Percentiles rank a stretch among this genome's conserved stretches.
phyloP scores from a whole-genome alignment of 78 protist species.

The Chrysochromulina tobinii region DNA sequence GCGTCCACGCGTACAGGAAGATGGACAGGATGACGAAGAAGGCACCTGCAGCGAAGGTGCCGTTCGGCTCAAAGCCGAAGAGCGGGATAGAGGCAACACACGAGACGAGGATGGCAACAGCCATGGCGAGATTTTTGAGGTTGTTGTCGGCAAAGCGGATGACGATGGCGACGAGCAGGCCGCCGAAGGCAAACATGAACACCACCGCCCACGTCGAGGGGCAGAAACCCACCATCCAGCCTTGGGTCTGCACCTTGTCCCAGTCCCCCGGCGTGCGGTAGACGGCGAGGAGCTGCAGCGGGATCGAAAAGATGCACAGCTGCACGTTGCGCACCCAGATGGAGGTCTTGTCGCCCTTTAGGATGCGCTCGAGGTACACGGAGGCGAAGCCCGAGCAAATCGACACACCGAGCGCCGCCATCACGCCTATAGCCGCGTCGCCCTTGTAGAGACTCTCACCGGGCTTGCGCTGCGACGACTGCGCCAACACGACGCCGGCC shows the following conservation, averaged over 20 bases:
- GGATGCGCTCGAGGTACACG: slow-evolving; percentile 39
- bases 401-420: background rate
- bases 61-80: slow-evolving; percentile 20
- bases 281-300: slow-evolving; percentile 1
- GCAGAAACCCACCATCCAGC: slow-evolving; percentile 19
- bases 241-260: background rate
- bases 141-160: slow-evolving; percentile 37
- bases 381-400: slow-evolving; percentile 24
- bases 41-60: background rate
- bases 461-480: background rate
- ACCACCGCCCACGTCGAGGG: slow-evolving; percentile 24
- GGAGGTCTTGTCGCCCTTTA: slow-evolving; percentile 17
- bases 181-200: background rate
- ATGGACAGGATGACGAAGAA: slow-evolving; percentile 17
- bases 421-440: background rate
- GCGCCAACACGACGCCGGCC: background rate
- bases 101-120: slow-evolving; percentile 21
- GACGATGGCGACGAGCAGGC: slow-evolving; percentile 46
- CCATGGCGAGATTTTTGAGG: slow-evolving; percentile 49
- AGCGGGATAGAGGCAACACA: slow-evolving; percentile 5
- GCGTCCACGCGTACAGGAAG: background rate
- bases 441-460: background rate
- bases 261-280: background rate
- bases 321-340: slow-evolving; percentile 49
- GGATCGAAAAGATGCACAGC: slow-evolving; percentile 22